Evolutionary conservation across 305 asterid species (phyloP).

Genomic region (Rubia peregrina): DNA sequence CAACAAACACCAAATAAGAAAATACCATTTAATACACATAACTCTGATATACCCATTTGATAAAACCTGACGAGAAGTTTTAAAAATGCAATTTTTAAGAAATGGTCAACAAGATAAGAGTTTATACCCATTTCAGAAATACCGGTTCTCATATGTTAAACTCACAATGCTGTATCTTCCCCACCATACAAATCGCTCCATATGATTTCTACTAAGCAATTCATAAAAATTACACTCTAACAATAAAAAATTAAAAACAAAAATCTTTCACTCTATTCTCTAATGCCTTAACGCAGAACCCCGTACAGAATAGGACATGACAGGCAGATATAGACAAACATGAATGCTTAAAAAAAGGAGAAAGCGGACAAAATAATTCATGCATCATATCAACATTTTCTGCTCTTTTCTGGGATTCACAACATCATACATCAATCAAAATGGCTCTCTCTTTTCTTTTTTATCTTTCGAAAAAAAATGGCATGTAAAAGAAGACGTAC

Average conservation of each 20-base stretch:
- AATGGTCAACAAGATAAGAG: not conserved
- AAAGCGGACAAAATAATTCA: not conserved
- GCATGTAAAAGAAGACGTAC: constrained; percentile 36
- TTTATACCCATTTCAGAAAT: not conserved
- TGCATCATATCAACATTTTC: not conserved
- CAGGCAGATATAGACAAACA: not conserved
- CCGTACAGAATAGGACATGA: not conserved
- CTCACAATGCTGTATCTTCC: constrained; percentile 3
- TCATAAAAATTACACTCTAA: not conserved
- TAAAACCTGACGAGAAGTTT: not conserved
- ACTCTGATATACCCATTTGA: constrained; percentile 1
- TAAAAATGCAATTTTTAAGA: not conserved
- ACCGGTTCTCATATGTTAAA: not conserved
- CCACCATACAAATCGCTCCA: not conserved
- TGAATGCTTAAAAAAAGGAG: not conserved
- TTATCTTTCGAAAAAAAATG: not conserved
- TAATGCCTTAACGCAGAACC: not conserved
- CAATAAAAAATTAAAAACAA: not conserved
- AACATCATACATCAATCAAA: not conserved
- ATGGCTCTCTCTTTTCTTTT: not conserved
- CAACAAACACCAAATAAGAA: not conserved
- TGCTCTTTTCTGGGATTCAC: constrained; percentile 10
- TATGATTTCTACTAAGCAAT: not conserved
- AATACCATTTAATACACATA: constrained; percentile 8
- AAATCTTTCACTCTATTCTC: not conserved